phyloP scores from a whole-genome alignment of 2,329 filamentous ascomycete genomes.

The Hymenoscyphus fraxineus region DNA sequence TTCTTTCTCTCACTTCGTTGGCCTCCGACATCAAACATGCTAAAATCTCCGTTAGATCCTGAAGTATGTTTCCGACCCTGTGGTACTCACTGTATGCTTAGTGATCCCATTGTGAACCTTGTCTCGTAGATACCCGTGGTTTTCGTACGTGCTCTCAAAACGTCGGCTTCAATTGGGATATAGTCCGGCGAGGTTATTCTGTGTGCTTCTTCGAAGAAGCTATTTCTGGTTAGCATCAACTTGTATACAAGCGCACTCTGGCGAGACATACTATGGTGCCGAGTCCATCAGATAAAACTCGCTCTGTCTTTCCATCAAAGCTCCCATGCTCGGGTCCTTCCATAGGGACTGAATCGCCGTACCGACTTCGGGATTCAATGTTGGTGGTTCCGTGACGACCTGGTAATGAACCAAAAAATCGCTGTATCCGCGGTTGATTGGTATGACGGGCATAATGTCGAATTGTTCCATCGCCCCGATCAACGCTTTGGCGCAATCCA shows the following conservation, averaged over 20 bases:
- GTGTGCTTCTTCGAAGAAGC: slow-evolving; percentile 91
- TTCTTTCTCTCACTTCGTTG: slow-evolving; percentile 98
- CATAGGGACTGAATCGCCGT: slow-evolving; percentile 82
- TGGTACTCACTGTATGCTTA: slow-evolving; percentile 88
- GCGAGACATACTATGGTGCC: slow-evolving; percentile 74
- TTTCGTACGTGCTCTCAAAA: slow-evolving; percentile 92
- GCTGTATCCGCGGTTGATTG: slow-evolving; percentile 69
- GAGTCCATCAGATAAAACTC: slow-evolving; percentile 99
- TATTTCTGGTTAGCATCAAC: slow-evolving; percentile 39
- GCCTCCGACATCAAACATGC: slow-evolving; percentile 98
- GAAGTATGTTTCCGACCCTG: slow-evolving; percentile 7
- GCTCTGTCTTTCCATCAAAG: slow-evolving; percentile 86
- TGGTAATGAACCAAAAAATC: slow-evolving; percentile 83
- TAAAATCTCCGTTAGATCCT: slow-evolving; percentile 39
- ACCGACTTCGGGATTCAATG: slow-evolving; percentile 77
- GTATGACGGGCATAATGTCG: slow-evolving; percentile 71
- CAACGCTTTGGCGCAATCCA: slow-evolving; percentile 93
- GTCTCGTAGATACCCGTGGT: slow-evolving; percentile 99
- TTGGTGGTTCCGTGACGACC: slow-evolving; percentile 85
- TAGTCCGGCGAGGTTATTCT: slow-evolving; percentile 83
- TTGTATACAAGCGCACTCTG: background rate
- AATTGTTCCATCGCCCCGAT: slow-evolving; percentile 91
- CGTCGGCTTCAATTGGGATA: slow-evolving; percentile 89
- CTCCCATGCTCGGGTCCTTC: slow-evolving; percentile 80
- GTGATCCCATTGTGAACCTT: slow-evolving; percentile 94